phyloP scores from a whole-genome alignment of 78 protist genomes.

The Carpediemonas membranifera region DNA sequence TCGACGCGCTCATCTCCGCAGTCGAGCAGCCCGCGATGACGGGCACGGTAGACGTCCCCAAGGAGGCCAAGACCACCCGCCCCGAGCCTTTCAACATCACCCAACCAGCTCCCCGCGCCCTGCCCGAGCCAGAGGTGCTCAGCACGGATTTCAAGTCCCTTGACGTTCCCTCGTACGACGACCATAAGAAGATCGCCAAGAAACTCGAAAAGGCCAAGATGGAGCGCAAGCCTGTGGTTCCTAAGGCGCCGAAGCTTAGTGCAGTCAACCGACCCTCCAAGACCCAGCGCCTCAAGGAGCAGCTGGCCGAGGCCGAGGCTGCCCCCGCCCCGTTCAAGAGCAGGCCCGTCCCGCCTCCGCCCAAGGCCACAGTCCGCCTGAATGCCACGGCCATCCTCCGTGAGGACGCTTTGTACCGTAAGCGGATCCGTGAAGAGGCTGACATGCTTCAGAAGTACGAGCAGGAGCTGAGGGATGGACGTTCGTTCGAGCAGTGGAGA shows the following conservation, averaged over 20 bases:
- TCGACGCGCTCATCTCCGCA: too few species aligned
- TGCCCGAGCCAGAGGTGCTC: conserved; percentile 10
- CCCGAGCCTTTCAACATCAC: conserved; percentile 24
- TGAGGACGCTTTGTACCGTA: conserved; percentile 20
- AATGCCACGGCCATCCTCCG: conserved; percentile 31
- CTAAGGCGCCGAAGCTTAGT: neutral
- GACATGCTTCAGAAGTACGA: conserved; percentile 3
- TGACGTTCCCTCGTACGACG: conserved; percentile 9
- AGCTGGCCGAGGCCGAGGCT: neutral
- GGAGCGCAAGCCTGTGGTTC: neutral
- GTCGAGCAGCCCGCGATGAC: too few species aligned
- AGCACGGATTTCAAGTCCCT: neutral
- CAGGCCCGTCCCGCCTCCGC: neutral
- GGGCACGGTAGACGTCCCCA: too few species aligned
- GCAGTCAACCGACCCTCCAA: conserved; percentile 2
- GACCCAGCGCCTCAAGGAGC: conserved; percentile 6
- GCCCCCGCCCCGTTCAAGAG: neutral
- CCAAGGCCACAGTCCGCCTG: conserved; percentile 1
- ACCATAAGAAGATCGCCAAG: neutral
- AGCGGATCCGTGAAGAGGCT: conserved; percentile 21
- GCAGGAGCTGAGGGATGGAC: conserved; percentile 15
- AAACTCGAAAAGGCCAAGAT: neutral
- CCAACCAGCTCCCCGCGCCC: neutral
- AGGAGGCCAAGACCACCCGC: neutral
- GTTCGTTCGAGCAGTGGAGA: conserved; percentile 19